Percentiles rank a stretch among this genome's conserved stretches.
These are phyloP conservation scores for Cephalotrichum gorgonifer DNA, from an alignment of 2,329 filamentous ascomycete genomes.

Conservation along the genomic window DNA sequence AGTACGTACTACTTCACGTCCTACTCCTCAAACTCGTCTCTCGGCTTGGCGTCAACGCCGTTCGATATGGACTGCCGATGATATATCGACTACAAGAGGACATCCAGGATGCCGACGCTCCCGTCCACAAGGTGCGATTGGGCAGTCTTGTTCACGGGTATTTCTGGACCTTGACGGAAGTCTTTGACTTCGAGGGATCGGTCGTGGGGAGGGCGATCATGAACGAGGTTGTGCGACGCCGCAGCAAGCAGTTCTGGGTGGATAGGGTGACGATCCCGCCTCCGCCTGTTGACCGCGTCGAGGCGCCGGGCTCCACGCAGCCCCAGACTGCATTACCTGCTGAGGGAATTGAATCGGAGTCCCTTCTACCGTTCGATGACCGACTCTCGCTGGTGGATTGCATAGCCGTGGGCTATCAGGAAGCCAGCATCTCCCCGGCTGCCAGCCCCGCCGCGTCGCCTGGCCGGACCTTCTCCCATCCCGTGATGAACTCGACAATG, in stretches of 20 bases:
- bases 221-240: constrained; percentile 65
- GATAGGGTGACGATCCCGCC: constrained; percentile 64
- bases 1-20: constrained; percentile 67
- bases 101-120: constrained; percentile 54
- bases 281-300: constrained; percentile 50
- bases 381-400: constrained; percentile 61
- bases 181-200: constrained; percentile 65
- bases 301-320: constrained; percentile 35
- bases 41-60: constrained; percentile 73
- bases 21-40: constrained; percentile 65
- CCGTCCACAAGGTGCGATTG: constrained; percentile 64
- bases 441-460: constrained; percentile 63
- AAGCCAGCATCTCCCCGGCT: constrained; percentile 51
- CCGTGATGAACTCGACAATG: constrained; percentile 43
- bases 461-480: constrained; percentile 50
- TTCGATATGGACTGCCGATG: constrained; percentile 74
- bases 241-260: constrained; percentile 69
- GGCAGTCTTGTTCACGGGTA: constrained; percentile 84
- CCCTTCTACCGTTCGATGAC: constrained; percentile 66
- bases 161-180: constrained; percentile 68
- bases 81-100: constrained; percentile 81
- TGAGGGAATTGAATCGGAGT: constrained; percentile 48
- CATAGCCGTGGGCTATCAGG: constrained; percentile 62
- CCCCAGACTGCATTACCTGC: constrained; percentile 35
- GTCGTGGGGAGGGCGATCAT: constrained; percentile 60